phyloP scores from a whole-genome alignment of 2,329 filamentous ascomycete species.

The Sphaerulina populicola region DNA sequence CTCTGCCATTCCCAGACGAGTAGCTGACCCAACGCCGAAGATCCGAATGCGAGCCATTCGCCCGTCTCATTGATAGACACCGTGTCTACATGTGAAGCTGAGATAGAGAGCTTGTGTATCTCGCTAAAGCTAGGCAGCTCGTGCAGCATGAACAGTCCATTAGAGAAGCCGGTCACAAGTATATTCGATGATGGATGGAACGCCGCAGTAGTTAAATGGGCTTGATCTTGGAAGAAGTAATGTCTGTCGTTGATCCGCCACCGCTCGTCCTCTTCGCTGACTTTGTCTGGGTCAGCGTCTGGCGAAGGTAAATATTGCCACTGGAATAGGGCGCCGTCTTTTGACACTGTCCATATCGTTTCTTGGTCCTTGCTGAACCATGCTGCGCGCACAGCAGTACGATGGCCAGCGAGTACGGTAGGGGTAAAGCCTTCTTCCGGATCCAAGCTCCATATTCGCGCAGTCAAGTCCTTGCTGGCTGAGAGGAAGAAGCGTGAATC shows the following conservation, averaged over 20 bases:
- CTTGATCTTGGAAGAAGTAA: conserved; percentile 87
- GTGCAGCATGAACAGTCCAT: conserved; percentile 86
- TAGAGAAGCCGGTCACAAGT: conserved; percentile 94
- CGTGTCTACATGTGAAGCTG: conserved; percentile 91
- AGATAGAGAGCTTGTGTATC: conserved; percentile 89
- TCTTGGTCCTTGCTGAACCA: conserved; percentile 96
- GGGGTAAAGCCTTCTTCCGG: conserved; percentile 80
- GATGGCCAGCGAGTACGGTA: conserved; percentile 82
- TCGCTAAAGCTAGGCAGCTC: conserved; percentile 93
- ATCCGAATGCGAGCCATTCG: conserved; percentile 95
- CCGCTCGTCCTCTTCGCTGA: conserved; percentile 57
- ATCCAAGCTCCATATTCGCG: conserved; percentile 88
- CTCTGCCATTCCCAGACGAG: conserved; percentile 99
- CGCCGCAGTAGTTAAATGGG: conserved; percentile 78
- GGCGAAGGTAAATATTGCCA: conserved; percentile 71
- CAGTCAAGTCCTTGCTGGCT: conserved; percentile 83
- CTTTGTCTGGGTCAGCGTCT: conserved; percentile 44
- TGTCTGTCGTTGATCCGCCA: conserved; percentile 90
- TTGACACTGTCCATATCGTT: conserved; percentile 90
- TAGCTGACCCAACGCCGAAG: conserved; percentile 89
- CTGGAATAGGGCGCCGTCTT: conserved; percentile 90
- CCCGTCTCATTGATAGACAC: conserved; percentile 90
- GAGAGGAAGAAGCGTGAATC: conserved; percentile 94
- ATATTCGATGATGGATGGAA: conserved; percentile 81
- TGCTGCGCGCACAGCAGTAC: conserved; percentile 83